Evolutionary conservation across 106 monocot genomes (phyloP), one percentile per base, ranked within the genome.

Genomic region (Hemerocallis citrina): DNA sequence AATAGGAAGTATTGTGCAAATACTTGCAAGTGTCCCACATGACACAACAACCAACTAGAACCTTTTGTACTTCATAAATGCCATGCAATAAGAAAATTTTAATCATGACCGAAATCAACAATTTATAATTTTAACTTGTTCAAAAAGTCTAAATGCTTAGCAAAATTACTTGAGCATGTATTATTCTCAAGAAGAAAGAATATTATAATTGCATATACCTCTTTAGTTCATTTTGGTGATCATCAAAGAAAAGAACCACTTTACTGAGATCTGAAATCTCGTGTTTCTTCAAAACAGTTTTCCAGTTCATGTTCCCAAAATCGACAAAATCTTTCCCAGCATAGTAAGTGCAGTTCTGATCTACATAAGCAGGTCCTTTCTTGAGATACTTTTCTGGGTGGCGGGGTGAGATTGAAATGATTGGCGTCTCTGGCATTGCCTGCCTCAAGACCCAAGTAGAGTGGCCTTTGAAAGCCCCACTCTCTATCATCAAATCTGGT

Each of bases 221-320:
- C 62, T 96, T 96, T 24, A 98, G 59, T 68, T 98, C 87, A 77
- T 91, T 91, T 66, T 98, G 96, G 75, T 98, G 96, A 73, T 98
- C 96, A 66, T 98, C 91, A 65, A 98, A 98, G 78, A 92, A 92
- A 35, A 92, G 36, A 49, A 92, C 66, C 48, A 88, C 92, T 37
- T 56, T 64, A 47, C 75, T 81, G 11, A 79, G 52, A 81, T 92
- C 76, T 34, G 73, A 78, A 75, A 91, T 62, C 22, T 81, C 81
- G 77, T 91, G 84, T 19, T 87, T 80, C 69, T 67, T 75, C 81
- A 98, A 50, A 42, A 98, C 69, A 10, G 34, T 76, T 17, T 37
- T 50, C 96, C 96, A 98, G 33, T 84, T 34, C 29, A 88, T 57
- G 62, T 77, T 84, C 8, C 91, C 90, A 61, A 98, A 98, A 61